Evolutionary conservation across 345 rosid species (phyloP), one percentile per base, ranked within the genome.

Genomic region (Conringia planisiliqua): DNA sequence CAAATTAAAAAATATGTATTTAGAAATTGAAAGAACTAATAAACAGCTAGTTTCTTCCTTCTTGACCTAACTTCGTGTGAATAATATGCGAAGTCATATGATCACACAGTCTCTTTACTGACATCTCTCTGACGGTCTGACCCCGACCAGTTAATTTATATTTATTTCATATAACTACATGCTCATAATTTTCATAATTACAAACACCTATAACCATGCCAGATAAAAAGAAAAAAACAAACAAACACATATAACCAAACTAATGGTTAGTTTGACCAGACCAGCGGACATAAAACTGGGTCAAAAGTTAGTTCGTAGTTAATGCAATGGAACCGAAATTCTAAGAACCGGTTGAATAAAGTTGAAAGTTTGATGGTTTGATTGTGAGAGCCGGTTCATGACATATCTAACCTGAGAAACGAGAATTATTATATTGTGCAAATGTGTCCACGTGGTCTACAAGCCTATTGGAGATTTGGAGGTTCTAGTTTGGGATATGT

Each of bases 361-460:
- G 68, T 75, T 68, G 79, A 74, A 74, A 74, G 78, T 74, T 74
- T 74, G 72, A 74, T 74, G 60, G 42, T 72, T 38, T 26, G 59
- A 50, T 61, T 71, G 27, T 7, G 38, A 60, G 44, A 59, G 35
- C 48, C 33, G 22, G 32, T 17, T 52, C 44, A 43, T 20, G 36
- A 70, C 35, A 17, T 27, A 26, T 58, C 32, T 57, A 58, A 30
- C 57, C 26, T 39, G 62, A 39, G 16, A 55, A 38, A 68, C 36
- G 6, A 68, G 7, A 16, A n/a, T n/a, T n/a, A 20, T 42, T 42
- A 42, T 27, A 40, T 29, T 43, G 64, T 30, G 8, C 13, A 59
- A 14, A 20, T 24, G 48, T 59, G 66, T 24, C 47, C 75, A 71
- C 27, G 39, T 71, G 5, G 16, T 46, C 75, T 70, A 70, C 36